phyloP scores from a whole-genome alignment of 495 filamentous ascomycete species.

The Evansstolkia leycettana region DNA sequence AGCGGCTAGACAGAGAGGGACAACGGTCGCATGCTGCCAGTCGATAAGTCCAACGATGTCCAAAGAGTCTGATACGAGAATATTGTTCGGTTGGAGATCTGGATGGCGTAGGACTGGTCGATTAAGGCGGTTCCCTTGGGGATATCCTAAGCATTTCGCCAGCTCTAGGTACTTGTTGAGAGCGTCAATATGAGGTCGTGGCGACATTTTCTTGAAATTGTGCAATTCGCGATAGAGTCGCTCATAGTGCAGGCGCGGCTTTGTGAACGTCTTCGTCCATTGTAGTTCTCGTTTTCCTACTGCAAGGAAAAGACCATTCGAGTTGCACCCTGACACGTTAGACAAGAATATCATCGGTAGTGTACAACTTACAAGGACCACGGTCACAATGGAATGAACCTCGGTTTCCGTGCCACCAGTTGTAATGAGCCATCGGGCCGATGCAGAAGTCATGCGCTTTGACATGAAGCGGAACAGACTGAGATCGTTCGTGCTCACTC shows the following conservation, averaged over 20 bases:
- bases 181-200: slow-evolving; percentile 9
- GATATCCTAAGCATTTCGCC: slow-evolving; percentile 7
- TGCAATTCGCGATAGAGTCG: slow-evolving; percentile 12
- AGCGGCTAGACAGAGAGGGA: slow-evolving; percentile 16
- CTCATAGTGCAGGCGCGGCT: slow-evolving; percentile 10
- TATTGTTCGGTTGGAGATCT: slow-evolving; percentile 23
- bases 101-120: slow-evolving; percentile 18
- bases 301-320: slow-evolving; percentile 9
- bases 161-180: slow-evolving; percentile 11
- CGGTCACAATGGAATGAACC: slow-evolving; percentile 6
- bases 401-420: slow-evolving; percentile 18
- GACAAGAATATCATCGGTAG: neutral
- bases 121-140: slow-evolving; percentile 5
- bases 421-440: slow-evolving; percentile 15
- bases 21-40: slow-evolving; percentile 19
- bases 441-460: slow-evolving; percentile 14
- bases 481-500: no score
- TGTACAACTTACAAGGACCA: slow-evolving; percentile 17
- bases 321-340: slow-evolving; percentile 5
- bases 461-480: no score
- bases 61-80: slow-evolving; percentile 13
- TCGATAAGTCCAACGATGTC: slow-evolving; percentile 19
- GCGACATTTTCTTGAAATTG: slow-evolving; percentile 6
- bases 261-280: slow-evolving; percentile 7
- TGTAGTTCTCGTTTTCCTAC: slow-evolving; percentile 9